Evolutionary conservation across 1,284 basidiomycete genomes (phyloP).

Genomic region (Cutaneotrichosporon sp.): DNA sequence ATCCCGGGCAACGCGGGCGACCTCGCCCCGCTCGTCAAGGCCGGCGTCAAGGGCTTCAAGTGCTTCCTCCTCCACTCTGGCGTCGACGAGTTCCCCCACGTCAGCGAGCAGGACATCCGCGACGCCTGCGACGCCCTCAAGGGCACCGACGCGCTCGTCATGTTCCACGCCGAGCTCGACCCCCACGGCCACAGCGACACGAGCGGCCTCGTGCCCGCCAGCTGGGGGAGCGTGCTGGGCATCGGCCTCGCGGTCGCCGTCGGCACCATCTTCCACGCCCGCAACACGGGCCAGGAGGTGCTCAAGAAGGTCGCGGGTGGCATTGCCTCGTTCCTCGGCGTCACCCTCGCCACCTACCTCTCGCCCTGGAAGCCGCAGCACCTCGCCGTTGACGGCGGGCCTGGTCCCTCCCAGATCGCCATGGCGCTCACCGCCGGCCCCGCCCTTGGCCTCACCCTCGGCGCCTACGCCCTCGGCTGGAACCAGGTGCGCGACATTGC

Average conservation of each 20-base stretch:
- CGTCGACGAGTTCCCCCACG: slow-evolving; percentile 92
- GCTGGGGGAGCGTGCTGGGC: slow-evolving; percentile 4
- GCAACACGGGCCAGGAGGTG: neutral
- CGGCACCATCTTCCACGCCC: neutral
- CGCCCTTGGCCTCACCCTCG: neutral
- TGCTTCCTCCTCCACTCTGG: slow-evolving; percentile 93
- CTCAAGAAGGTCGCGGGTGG: neutral
- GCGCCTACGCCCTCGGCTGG: neutral
- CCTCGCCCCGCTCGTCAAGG: slow-evolving; percentile 62
- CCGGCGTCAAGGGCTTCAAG: slow-evolving; percentile 90
- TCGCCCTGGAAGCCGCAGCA: slow-evolving; percentile 3
- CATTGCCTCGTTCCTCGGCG: neutral
- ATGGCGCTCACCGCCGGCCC: slow-evolving; percentile 6
- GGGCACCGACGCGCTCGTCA: slow-evolving; percentile 66
- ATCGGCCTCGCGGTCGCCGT: neutral
- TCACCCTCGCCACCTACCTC: slow-evolving; percentile 3
- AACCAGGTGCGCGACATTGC: neutral
- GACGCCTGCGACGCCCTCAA: slow-evolving; percentile 62
- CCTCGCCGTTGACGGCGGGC: slow-evolving; percentile 11
- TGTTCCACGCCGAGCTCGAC: slow-evolving; percentile 90
- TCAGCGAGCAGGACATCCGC: slow-evolving; percentile 68
- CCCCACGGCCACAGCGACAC: slow-evolving; percentile 26
- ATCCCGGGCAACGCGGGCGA: slow-evolving; percentile 75
- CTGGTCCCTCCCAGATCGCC: slow-evolving; percentile 3
- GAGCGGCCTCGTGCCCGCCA: neutral